Base-by-base conservation (phyloP, 2,329 filamentous ascomycete genomes). In the Leptoxyphium fumago region DNA sequence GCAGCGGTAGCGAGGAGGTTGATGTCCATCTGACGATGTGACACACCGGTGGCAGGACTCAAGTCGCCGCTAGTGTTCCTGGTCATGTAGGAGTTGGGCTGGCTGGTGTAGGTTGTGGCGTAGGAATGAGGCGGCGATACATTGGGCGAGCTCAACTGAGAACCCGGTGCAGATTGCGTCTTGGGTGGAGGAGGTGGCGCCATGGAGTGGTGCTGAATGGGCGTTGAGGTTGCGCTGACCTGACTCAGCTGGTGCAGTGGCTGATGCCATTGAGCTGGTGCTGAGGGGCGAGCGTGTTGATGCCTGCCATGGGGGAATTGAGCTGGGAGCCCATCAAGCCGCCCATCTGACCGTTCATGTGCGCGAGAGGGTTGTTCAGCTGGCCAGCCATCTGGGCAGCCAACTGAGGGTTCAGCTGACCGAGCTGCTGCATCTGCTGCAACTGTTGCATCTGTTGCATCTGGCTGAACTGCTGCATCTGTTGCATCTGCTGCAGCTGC, bases 101-200 rank as follows among this genome's bases (percentile, higher is more conserved):
- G 75, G 42, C 70, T 71, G 40, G 73, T 70, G 57, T 76, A 78
- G 50, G 68, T 74, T 29, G 45, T 46, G 45, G 73, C 70, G 69
- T 83, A 94, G 1, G 84, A 88, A 65, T 94, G 85, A 41, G 91
- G 89, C 41, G 91, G 91, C 15, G 89, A 96, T 42, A 95, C 85
- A 63, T 95, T 94, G 40, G 89, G 89, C n/a, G 89, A 96, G 45
- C 74, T 84, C 45, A 94, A 70, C 48, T 86, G 82, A 11, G 89
- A 95, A 11, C 78, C 78, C 10, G 89, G 89, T 13, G 89, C 88
- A 29, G 88, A 95, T 57, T 86, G 82, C 50, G 89, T 86, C 60
- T 84, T 82, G 49, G 76, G 78, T 32, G 81, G 80, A 45, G 80
- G 83, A 48, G 85, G 84, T 57, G 80, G 75, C 78, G 93, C 88